Evolutionary conservation across 345 rosid genomes (phyloP).

Genomic region (Corchorus olitorius): DNA sequence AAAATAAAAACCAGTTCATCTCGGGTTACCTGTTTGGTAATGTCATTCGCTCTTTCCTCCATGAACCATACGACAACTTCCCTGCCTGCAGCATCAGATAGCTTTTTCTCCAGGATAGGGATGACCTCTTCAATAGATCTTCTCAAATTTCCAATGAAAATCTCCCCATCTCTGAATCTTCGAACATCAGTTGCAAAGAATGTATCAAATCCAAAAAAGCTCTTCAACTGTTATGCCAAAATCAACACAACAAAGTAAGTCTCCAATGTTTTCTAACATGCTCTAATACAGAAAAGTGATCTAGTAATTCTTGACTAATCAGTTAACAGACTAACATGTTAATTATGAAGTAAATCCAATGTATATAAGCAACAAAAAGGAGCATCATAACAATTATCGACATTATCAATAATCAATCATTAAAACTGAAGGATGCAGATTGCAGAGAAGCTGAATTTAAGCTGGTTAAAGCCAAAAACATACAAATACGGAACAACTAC

Average conservation of each 20-base stretch:
- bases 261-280: background rate
- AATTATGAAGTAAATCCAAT: background rate
- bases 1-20: background rate
- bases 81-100: slow-evolving; percentile 82
- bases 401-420: background rate
- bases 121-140: slow-evolving; percentile 79
- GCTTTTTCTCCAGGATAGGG: slow-evolving; percentile 76
- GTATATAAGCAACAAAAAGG: background rate
- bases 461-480: background rate
- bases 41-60: slow-evolving; percentile 84
- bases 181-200: slow-evolving; percentile 90
- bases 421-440: background rate
- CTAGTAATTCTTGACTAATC: background rate
- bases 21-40: slow-evolving; percentile 73
- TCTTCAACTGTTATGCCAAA: slow-evolving; percentile 63
- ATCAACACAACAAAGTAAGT: slow-evolving; percentile 14
- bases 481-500: background rate
- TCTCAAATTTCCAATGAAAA: slow-evolving; percentile 82
- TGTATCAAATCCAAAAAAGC: slow-evolving; percentile 85
- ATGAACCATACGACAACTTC: slow-evolving; percentile 91
- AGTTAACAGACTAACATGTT: background rate
- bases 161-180: slow-evolving; percentile 95
- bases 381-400: background rate
- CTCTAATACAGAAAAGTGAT: background rate
- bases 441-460: background rate